Evolutionary conservation across 495 filamentous ascomycete species (phyloP), one percentile per base, ranked within the genome.

Genomic region (Barbatosphaeria neglecta): DNA sequence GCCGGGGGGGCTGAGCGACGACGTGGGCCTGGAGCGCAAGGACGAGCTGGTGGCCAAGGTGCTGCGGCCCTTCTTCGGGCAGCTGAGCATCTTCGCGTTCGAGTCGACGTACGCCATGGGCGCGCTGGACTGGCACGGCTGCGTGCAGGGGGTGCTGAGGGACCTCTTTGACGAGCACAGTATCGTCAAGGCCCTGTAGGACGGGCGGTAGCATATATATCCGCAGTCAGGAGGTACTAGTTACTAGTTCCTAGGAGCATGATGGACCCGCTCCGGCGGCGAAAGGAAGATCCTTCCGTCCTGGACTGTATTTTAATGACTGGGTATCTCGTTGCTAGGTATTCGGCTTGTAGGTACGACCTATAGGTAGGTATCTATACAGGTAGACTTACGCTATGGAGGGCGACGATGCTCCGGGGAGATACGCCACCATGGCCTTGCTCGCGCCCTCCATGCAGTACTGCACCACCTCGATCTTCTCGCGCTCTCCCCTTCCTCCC

Each of bases 401-500:
- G 15, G 10, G 9, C 13, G 31, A 20, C 3, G 9, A 17, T 15
- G 15, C 18, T 2, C 50, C 67, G 6, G 73, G 73, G 11, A 78
- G 57, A 44, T 73, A 77, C 18, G 66, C 71, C 18, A 76, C 73
- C 61, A 78, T 57, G 23, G 72, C 86, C 67, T 96, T 98, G 61
- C 92, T 95, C 3, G 85, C 84, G 8, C 87, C 86, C 46, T 85
- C 73, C 65, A 92, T 82, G 61, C 88, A 95, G 59, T 98, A 98
- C 65, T 98, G 92, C 41, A 86, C 76, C 22, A 89, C 82, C 17
- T 83, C 76, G 7, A 86, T 63, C 41, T 77, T 71, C 16, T 48
- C 47, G 9, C 60, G 60, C n/a, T n/a, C n/a, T n/a, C n/a, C n/a
- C n/a, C n/a, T n/a, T n/a, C n/a, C n/a, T n/a, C n/a, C n/a, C n/a